Conservation (phyloP, 305 asterid genomes). For the Fraxinus greggii region DNA sequence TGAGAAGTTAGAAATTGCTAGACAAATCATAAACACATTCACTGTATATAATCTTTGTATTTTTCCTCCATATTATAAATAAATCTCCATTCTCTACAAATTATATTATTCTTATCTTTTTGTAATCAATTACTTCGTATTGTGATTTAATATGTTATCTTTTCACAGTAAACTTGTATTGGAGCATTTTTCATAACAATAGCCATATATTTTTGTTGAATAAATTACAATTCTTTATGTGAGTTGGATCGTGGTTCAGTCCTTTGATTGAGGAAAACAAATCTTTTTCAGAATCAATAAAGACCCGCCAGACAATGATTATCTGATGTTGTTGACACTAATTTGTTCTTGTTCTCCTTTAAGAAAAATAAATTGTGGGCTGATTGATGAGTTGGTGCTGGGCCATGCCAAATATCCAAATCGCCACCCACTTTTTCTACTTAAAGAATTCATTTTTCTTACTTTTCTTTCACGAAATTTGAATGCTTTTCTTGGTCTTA, state of each 20-base stretch:
- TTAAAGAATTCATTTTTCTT: conserved; percentile 22
- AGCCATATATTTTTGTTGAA: conserved; percentile 18
- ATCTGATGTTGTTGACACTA: conserved; percentile 8
- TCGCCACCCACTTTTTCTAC: conserved; percentile 41
- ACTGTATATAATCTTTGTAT: no score
- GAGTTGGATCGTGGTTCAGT: conserved; percentile 31
- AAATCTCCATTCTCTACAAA: no score
- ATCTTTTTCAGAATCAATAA: conserved; percentile 16
- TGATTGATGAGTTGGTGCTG: conserved; percentile 33
- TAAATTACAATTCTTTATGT: conserved; percentile 8
- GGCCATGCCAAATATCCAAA: conserved; percentile 23
- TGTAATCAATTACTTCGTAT: no score
- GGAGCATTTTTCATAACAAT: background rate
- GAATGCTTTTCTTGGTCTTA: conserved; percentile 27
- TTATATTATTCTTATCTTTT: no score
- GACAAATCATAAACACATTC: no score
- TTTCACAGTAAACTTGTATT: no score
- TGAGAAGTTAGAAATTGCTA: no score
- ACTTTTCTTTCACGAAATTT: conserved; percentile 45
- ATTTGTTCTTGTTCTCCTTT: conserved; percentile 17
- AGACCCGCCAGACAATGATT: conserved; percentile 14
- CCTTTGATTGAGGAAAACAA: conserved; percentile 39
- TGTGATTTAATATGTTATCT: no score
- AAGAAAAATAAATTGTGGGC: conserved; percentile 2
- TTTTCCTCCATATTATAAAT: no score